Percentiles rank a stretch among this genome's conserved stretches.
phyloP scores from a whole-genome alignment of 768 basidiomycete genomes.

The Trametes cubensis region DNA sequence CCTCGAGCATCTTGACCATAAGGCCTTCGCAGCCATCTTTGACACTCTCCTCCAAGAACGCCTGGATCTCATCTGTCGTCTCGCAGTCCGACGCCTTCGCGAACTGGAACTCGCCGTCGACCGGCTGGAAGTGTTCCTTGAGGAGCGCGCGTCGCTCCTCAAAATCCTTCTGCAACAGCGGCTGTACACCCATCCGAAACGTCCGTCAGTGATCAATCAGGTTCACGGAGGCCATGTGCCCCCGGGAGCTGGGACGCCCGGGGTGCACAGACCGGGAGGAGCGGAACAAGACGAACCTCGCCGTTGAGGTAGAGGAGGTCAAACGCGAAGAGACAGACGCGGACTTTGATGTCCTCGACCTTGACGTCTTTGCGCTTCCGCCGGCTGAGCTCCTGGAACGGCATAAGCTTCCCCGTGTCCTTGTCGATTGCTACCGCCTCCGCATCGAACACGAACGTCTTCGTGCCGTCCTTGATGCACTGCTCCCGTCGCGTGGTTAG shows the following conservation, averaged over 20 bases:
- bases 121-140: constrained; percentile 74
- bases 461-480: constrained; percentile 84
- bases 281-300: constrained; percentile 61
- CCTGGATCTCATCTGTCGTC: constrained; percentile 90
- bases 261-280: background rate
- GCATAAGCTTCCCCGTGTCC: constrained; percentile 82
- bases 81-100: constrained; percentile 90
- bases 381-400: constrained; percentile 95
- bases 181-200: constrained; percentile 46
- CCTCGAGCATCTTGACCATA: constrained; percentile 99
- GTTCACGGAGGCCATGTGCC: background rate
- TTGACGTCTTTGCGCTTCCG: constrained; percentile 98
- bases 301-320: constrained; percentile 97
- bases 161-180: constrained; percentile 77
- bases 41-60: constrained; percentile 93
- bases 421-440: constrained; percentile 97
- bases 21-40: constrained; percentile 98
- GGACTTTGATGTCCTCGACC: constrained; percentile 95
- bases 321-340: constrained; percentile 95
- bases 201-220: background rate
- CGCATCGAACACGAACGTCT: constrained; percentile 92
- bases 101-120: constrained; percentile 90
- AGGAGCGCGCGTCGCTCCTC: constrained; percentile 77
- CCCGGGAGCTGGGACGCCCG: constrained; percentile 4
- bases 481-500: constrained; percentile 35